Conservation (phyloP, 129 eudicot genomes). For the Centrapalus pauciflorus region DNA sequence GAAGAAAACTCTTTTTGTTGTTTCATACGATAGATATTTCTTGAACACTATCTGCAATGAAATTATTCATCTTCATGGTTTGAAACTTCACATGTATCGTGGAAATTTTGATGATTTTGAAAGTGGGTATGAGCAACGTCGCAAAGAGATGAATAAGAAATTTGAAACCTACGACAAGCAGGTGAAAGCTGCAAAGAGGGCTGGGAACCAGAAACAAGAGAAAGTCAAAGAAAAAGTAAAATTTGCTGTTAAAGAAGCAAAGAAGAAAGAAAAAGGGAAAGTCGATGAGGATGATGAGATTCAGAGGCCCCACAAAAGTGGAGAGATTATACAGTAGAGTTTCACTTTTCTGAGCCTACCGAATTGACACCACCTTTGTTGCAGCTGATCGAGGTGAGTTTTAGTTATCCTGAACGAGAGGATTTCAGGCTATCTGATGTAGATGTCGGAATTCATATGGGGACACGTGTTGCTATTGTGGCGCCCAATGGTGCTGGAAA, state of each 20-base stretch:
- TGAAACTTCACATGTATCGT: conserved; percentile 73
- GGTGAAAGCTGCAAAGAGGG: conserved; percentile 70
- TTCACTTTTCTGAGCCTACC: conserved; percentile 88
- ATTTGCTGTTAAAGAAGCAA: conserved; percentile 55
- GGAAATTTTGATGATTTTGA: conserved; percentile 88
- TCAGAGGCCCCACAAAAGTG: conserved; percentile 72
- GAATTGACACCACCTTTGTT: conserved; percentile 76
- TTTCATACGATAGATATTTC: conserved; percentile 83
- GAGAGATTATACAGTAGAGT: conserved; percentile 77
- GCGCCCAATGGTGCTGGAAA: conserved; percentile 95
- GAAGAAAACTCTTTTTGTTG: conserved; percentile 88
- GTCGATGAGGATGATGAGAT: conserved; percentile 60
- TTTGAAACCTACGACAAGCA: conserved; percentile 60
- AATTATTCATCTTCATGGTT: conserved; percentile 72
- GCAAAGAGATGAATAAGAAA: conserved; percentile 50
- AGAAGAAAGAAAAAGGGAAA: conserved; percentile 58
- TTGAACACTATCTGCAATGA: conserved; percentile 73
- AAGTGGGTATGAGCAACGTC: conserved; percentile 58
- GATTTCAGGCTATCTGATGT: conserved; percentile 73
- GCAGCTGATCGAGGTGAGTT: conserved; percentile 76
- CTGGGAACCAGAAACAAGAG: conserved; percentile 58
- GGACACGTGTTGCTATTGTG: conserved; percentile 74
- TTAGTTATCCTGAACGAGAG: conserved; percentile 68
- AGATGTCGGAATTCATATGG: conserved; percentile 91
- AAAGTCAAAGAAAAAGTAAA: conserved; percentile 76